Evolutionary conservation across 1,284 basidiomycete species (phyloP).

Genomic region (Pseudozyma sp.): DNA sequence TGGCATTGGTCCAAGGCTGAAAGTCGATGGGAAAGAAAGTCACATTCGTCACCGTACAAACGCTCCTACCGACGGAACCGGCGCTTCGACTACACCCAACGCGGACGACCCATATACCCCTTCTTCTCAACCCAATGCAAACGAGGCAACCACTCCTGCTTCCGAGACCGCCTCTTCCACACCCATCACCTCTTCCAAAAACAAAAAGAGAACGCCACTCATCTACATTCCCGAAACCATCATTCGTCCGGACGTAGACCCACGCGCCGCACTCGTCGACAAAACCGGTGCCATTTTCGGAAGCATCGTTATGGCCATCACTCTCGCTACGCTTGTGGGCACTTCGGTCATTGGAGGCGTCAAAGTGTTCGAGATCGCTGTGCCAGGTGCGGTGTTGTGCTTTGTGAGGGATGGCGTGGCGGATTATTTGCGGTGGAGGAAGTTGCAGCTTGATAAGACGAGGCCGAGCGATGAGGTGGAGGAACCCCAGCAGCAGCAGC

Average conservation of each 20-base stretch:
- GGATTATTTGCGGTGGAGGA: constrained; percentile 68
- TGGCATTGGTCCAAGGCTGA: constrained; percentile 12
- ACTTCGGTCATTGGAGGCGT: constrained; percentile 73
- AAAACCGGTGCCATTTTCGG: constrained; percentile 73
- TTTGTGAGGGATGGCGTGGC: constrained; percentile 79
- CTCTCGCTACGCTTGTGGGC: constrained; percentile 75
- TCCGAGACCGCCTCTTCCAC: constrained; percentile 23
- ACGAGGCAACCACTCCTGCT: constrained; percentile 12
- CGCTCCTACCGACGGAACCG: constrained; percentile 2
- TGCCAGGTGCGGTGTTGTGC: constrained; percentile 85
- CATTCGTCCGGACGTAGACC: constrained; percentile 71
- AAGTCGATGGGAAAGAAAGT: background rate
- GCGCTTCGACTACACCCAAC: background rate
- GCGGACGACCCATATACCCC: constrained; percentile 9
- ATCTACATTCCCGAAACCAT: constrained; percentile 71
- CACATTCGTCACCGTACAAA: constrained; percentile 32
- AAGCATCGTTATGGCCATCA: constrained; percentile 72
- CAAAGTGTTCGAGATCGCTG: constrained; percentile 77
- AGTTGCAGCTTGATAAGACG: constrained; percentile 20
- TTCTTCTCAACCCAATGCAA: background rate
- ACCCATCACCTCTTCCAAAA: constrained; percentile 3
- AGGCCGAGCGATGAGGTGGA: constrained; percentile 12
- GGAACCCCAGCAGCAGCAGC: constrained; percentile 23
- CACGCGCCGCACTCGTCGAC: constrained; percentile 72
- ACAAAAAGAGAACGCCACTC: constrained; percentile 22